phyloP scores from a whole-genome alignment of 2,329 filamentous ascomycete species.

The Claviceps humidiphila region DNA sequence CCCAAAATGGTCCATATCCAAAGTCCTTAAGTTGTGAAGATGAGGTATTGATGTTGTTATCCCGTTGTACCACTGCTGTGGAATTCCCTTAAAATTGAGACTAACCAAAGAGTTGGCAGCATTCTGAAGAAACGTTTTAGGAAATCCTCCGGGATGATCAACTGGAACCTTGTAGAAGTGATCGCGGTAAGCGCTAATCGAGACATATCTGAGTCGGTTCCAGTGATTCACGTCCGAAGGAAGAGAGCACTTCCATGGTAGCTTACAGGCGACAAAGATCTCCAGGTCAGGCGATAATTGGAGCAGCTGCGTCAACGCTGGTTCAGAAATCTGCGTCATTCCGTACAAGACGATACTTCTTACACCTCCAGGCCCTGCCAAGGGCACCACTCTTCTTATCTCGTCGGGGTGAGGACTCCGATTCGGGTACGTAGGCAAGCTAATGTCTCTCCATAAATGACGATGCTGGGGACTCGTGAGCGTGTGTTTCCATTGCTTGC shows the following conservation, averaged over 20 bases:
- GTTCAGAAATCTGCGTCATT: too few species aligned
- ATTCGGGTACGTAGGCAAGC: too few species aligned
- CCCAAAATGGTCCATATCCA: too few species aligned
- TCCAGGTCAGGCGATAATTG: slow-evolving; percentile 10
- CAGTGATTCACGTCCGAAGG: slow-evolving; percentile 4
- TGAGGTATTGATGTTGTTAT: slow-evolving; percentile 5
- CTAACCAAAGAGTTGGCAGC: slow-evolving; percentile 8
- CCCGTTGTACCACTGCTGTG: slow-evolving; percentile 9
- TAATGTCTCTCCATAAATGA: too few species aligned
- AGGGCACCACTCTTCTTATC: too few species aligned
- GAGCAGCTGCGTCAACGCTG: too few species aligned
- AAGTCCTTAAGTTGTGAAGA: slow-evolving; percentile 15
- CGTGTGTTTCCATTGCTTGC: slow-evolving; percentile 17
- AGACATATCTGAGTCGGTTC: slow-evolving; percentile 6
- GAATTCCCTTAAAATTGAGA: slow-evolving; percentile 12
- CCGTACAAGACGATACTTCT: too few species aligned
- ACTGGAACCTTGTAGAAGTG: too few species aligned
- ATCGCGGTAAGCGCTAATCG: slow-evolving; percentile 1
- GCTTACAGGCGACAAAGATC: slow-evolving; percentile 12
- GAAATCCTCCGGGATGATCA: not conserved
- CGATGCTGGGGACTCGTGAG: slow-evolving; percentile 8
- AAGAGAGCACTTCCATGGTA: not conserved
- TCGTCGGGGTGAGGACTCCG: too few species aligned
- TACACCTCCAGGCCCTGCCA: too few species aligned
- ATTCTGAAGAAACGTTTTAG: slow-evolving; percentile 7